These are phyloP conservation scores for Stylonectria norvegica DNA, from an alignment of 2,329 filamentous ascomycete species.

Conservation along the genomic window DNA sequence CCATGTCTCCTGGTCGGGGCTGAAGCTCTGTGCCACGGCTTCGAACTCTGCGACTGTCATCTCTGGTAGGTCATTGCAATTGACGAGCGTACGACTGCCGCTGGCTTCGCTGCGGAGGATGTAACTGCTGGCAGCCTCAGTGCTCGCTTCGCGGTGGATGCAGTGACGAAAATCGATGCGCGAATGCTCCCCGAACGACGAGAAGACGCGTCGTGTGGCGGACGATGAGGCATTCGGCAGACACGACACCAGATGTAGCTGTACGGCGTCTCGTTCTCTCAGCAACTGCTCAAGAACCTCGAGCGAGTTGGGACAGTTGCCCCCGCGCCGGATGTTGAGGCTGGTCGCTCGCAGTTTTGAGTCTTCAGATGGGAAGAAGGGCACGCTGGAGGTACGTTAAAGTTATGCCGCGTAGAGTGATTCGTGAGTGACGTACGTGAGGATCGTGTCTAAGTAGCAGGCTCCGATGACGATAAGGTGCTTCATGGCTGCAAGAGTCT, in stretches of 20 bases:
- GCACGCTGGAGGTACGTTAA: constrained; percentile 46
- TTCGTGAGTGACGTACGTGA: constrained; percentile 47
- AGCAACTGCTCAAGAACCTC: constrained; percentile 67
- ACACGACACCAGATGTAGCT: constrained; percentile 45
- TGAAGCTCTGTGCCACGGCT: constrained; percentile 38
- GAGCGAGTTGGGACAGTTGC: constrained; percentile 69
- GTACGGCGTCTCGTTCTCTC: constrained; percentile 22
- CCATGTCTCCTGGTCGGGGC: constrained; percentile 46
- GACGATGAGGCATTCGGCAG: constrained; percentile 53
- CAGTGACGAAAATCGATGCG: constrained; percentile 51
- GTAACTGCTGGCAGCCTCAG: constrained; percentile 64
- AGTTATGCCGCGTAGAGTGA: constrained; percentile 9
- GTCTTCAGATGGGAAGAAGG: constrained; percentile 67
- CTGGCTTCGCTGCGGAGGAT: constrained; percentile 60
- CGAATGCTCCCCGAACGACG: constrained; percentile 48
- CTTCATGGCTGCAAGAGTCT: no score
- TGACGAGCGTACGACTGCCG: constrained; percentile 67
- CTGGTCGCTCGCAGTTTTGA: constrained; percentile 65
- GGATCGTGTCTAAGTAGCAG: constrained; percentile 68
- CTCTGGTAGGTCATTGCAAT: constrained; percentile 63
- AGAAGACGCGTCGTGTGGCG: constrained; percentile 49
- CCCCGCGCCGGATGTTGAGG: constrained; percentile 60
- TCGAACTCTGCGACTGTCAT: constrained; percentile 63
- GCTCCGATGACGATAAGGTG: constrained; percentile 63
- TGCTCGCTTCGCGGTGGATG: constrained; percentile 53